These are phyloP conservation scores for Aegle marmelos DNA, from an alignment of 345 rosid genomes.

Conservation along the genomic window DNA sequence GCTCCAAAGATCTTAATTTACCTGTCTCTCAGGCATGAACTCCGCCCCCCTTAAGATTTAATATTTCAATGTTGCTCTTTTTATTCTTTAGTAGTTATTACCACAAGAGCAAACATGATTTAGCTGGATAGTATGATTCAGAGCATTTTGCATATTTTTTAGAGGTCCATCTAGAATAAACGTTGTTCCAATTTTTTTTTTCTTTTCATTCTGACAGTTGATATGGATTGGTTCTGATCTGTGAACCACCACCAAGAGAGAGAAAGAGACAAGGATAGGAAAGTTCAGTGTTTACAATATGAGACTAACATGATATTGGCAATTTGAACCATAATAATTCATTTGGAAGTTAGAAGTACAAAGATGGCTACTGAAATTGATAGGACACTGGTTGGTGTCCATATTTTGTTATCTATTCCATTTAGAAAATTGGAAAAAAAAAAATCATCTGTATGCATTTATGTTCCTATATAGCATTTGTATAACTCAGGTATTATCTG, in stretches of 20 bases:
- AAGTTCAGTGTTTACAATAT: not conserved
- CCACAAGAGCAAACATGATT: not conserved
- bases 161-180: not conserved
- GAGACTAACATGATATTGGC: not conserved
- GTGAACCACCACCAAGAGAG: not conserved
- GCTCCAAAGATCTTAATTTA: conserved; percentile 57
- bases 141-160: not conserved
- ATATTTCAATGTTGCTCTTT: not conserved
- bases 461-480: no score
- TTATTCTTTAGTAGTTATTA: not conserved
- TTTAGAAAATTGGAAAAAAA: not conserved
- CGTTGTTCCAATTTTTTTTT: not conserved
- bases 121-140: not conserved
- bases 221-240: not conserved
- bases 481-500: no score
- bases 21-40: conserved; percentile 52
- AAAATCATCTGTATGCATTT: not conserved
- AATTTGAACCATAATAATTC: not conserved
- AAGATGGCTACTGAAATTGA: not conserved
- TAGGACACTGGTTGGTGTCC: not conserved
- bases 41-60: not conserved
- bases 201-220: not conserved
- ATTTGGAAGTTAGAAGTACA: not conserved
- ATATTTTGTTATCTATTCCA: not conserved
- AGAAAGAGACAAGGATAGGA: not conserved